Base-by-base conservation (phyloP, 495 filamentous ascomycete species). In the Ramalina intermedia region DNA sequence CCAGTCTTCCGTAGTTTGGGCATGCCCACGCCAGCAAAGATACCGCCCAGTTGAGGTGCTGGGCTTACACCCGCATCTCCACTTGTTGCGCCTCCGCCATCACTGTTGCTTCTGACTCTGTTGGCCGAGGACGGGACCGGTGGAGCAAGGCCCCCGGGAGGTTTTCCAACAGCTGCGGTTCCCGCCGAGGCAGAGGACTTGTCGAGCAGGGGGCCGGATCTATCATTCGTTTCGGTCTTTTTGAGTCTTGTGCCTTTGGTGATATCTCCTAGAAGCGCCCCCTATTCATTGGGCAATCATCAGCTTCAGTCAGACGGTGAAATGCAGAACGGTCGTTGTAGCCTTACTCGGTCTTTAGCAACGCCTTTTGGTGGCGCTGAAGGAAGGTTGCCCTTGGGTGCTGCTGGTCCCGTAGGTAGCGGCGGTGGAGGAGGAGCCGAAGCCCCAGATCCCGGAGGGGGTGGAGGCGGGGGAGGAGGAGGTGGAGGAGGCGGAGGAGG, bases 221-320 rank as follows among this genome's bases (percentile, higher is more conserved):
- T 79, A 68, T 98, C 91, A 64, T 98, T 96, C 50, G 87, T 93
- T 24, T 88, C 84, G 11, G 87, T 67, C 67, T 95, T 95, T 70
- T 84, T 95, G 39, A 98, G 70, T 37, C 49, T 64, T 52, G 71
- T 70, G 37, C 93, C 91, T 70, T 94, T 94, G 43, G 71, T 68
- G 54, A 98, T 98, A 67, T 96, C 90, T 56, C 73, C 70, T 23
- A 96, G 76, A n/a, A 98, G 72, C 20, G 88, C 88, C 55, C 84
- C 82, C 90, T 96, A 1, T 59, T 7, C 9, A 20, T 6, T 41
- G 16, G 69, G 65, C 50, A 74, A 70, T 53, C 49, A 20, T 62
- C 49, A 41, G 61, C 50, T 13, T 52, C 59, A 41, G 47, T 40
- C 23, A 33, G 24, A 17, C 29, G 49, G 42, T 39, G 43, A 6